Conservation (phyloP, 2,329 filamentous ascomycete genomes). For the Cladophialophora immunda region DNA sequence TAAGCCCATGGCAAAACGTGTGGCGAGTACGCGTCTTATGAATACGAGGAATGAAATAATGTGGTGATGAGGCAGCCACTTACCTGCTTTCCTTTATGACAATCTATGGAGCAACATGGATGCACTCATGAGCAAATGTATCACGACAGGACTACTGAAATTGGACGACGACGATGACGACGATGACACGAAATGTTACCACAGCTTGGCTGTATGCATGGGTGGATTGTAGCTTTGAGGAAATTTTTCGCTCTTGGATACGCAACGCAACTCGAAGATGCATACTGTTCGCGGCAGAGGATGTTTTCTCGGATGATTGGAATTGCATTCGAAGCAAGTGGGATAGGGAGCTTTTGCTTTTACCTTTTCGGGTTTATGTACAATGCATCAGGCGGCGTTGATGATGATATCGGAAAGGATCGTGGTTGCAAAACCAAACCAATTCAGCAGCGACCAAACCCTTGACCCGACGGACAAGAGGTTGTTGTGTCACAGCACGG, state of each 20-base stretch:
- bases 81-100: background rate
- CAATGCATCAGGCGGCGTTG: background rate
- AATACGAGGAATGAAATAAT: background rate
- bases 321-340: conserved; percentile 1
- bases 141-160: background rate
- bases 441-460: background rate
- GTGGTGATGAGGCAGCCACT: background rate
- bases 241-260: conserved; percentile 1
- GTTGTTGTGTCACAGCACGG: background rate
- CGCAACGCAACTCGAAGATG: background rate
- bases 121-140: background rate
- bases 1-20: background rate
- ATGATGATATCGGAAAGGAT: background rate
- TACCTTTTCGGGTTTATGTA: conserved; percentile 3
- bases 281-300: background rate
- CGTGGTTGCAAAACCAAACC: conserved; percentile 19
- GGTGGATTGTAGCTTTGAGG: background rate
- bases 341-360: background rate
- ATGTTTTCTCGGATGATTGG: background rate
- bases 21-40: background rate
- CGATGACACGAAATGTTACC: conserved; percentile 4
- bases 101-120: background rate
- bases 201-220: background rate
- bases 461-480: background rate
- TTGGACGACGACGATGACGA: conserved; percentile 1